phyloP scores from a whole-genome alignment of 768 basidiomycete genomes.

The Tulasnella sp. region DNA sequence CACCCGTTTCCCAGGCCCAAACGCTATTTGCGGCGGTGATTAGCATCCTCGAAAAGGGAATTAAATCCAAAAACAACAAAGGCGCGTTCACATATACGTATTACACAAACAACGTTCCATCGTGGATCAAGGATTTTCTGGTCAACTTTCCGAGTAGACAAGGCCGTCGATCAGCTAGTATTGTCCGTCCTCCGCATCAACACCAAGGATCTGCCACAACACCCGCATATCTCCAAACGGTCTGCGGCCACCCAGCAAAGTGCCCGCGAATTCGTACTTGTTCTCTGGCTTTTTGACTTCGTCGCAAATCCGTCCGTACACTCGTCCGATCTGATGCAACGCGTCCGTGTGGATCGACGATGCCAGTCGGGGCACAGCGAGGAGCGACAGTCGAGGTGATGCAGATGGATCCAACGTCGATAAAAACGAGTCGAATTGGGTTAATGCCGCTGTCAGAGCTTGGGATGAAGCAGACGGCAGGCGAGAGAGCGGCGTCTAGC shows the following conservation, averaged over 20 bases:
- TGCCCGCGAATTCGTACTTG: slow-evolving; percentile 84
- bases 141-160: not conserved
- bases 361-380: slow-evolving; percentile 60
- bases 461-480: slow-evolving; percentile 57
- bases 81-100: not conserved
- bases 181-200: slow-evolving; percentile 38
- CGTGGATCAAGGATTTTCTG: not conserved
- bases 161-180: not conserved
- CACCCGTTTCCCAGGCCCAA: not conserved
- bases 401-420: slow-evolving; percentile 68
- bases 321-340: slow-evolving; percentile 54
- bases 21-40: not conserved
- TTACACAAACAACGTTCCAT: too few relatives aligned
- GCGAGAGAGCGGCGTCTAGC: slow-evolving; percentile 66
- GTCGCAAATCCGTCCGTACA: slow-evolving; percentile 68
- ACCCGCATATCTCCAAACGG: slow-evolving; percentile 73
- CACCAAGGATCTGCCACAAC: slow-evolving; percentile 70
- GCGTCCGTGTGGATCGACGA: slow-evolving; percentile 68
- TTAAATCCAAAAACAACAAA: not conserved
- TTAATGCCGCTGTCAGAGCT: slow-evolving; percentile 54
- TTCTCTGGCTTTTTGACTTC: slow-evolving; percentile 68
- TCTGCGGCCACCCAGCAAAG: slow-evolving; percentile 71
- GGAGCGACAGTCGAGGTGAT: slow-evolving; percentile 66
- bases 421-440: slow-evolving; percentile 75
- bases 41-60: not conserved